Evolutionary conservation across 1,284 basidiomycete genomes (phyloP).

Genomic region (Bondarzewia mesenterica): DNA sequence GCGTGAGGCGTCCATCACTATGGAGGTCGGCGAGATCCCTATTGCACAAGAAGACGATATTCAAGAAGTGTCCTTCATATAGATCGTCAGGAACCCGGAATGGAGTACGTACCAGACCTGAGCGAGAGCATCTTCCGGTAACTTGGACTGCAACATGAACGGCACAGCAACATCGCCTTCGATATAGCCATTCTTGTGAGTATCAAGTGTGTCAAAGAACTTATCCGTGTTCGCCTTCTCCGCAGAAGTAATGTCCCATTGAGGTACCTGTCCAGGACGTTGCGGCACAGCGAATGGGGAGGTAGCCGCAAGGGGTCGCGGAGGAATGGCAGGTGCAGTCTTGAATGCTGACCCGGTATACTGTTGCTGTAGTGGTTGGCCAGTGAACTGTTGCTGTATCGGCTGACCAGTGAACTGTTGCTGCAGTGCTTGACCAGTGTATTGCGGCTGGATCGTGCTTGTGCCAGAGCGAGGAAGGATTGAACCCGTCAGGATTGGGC

Average conservation of each 20-base stretch:
- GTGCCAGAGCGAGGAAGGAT: conserved; percentile 24
- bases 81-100: neutral
- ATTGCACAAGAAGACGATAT: conserved; percentile 6
- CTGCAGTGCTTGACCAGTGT: conserved; percentile 45
- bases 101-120: conserved; percentile 72
- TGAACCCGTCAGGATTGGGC: conserved; percentile 33
- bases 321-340: conserved; percentile 30
- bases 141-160: conserved; percentile 90
- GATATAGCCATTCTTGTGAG: conserved; percentile 70
- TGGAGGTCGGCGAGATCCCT: conserved; percentile 95
- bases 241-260: conserved; percentile 81
- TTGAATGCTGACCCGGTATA: conserved; percentile 8
- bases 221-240: conserved; percentile 80
- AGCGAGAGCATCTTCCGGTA: conserved; percentile 81
- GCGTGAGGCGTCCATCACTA: conserved; percentile 81
- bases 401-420: conserved; percentile 43
- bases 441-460: conserved; percentile 45
- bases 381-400: neutral
- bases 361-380: conserved; percentile 14
- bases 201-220: conserved; percentile 83
- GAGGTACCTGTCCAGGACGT: conserved; percentile 19
- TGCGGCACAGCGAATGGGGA: conserved; percentile 17
- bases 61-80: neutral
- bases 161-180: conserved; percentile 94
- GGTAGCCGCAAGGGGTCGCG: conserved; percentile 33